Percentiles rank a stretch among this genome's conserved stretches.
Evolutionary conservation across 2,329 filamentous ascomycete genomes (phyloP).

Genomic region (Colletotrichum sp.): DNA sequence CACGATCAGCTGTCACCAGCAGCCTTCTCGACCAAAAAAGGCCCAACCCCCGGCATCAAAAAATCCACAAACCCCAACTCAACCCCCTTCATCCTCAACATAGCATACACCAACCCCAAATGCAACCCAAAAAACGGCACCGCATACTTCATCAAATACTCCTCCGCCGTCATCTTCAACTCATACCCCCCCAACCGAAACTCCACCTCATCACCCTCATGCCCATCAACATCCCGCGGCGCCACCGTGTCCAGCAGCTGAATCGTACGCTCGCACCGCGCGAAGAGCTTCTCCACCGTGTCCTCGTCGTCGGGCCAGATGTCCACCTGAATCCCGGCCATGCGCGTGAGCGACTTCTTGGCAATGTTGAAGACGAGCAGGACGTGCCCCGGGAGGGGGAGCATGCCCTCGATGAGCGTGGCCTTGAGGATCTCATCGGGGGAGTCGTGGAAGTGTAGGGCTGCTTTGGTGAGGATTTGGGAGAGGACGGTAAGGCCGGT

Average conservation of each 20-base stretch:
- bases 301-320: background rate
- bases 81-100: background rate
- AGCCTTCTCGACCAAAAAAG: background rate
- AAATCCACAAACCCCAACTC: background rate
- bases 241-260: background rate
- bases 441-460: background rate
- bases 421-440: background rate
- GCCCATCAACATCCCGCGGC: background rate
- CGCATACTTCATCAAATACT: background rate
- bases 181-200: background rate
- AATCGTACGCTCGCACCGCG: background rate
- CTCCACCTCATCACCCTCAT: background rate
- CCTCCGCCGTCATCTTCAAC: background rate
- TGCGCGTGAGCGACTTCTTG: background rate
- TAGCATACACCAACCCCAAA: background rate
- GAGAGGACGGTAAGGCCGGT: background rate
- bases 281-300: background rate
- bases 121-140: background rate
- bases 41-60: background rate
- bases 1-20: too few relatives aligned
- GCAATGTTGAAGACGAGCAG: background rate
- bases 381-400: background rate
- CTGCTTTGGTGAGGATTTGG: background rate
- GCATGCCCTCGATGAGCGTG: background rate
- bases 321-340: background rate